phyloP scores from a whole-genome alignment of 805 yeast species.

The Debaryomyces prosopidis region DNA sequence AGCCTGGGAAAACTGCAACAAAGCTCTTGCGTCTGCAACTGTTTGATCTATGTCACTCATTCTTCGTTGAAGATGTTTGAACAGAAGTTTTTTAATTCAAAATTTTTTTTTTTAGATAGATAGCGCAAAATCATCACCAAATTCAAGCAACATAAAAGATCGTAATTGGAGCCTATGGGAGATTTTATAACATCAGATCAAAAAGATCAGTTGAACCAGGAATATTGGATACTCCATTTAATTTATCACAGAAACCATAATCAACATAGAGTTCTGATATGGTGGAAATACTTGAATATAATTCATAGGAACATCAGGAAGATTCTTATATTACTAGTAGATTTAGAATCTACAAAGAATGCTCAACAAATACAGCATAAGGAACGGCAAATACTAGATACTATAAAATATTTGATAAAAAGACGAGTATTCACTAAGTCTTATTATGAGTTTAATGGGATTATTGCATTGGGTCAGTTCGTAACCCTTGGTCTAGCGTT shows the following conservation, averaged over 20 bases:
- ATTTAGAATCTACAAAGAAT: slow-evolving; percentile 9
- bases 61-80: neutral
- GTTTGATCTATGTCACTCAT: slow-evolving; percentile 9
- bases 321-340: slow-evolving; percentile 26
- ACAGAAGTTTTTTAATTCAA: no score
- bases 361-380: slow-evolving; percentile 8
- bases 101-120: neutral
- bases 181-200: neutral
- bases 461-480: slow-evolving; percentile 74
- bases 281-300: slow-evolving; percentile 76
- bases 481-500: slow-evolving; percentile 70
- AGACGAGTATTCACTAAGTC: slow-evolving; percentile 46
- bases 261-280: slow-evolving; percentile 68
- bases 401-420: slow-evolving; percentile 27
- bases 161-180: neutral
- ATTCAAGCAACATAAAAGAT: neutral
- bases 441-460: slow-evolving; percentile 62
- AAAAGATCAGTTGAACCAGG: slow-evolving; percentile 29
- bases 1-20: slow-evolving; percentile 49
- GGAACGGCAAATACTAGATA: slow-evolving; percentile 12
- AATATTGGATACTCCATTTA: slow-evolving; percentile 59
- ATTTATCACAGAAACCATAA: slow-evolving; percentile 71
- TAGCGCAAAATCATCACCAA: neutral
- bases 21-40: slow-evolving; percentile 39
- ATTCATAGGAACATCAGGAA: slow-evolving; percentile 57